phyloP scores from a whole-genome alignment of 306 rosid species.

The Quercus glauca region DNA sequence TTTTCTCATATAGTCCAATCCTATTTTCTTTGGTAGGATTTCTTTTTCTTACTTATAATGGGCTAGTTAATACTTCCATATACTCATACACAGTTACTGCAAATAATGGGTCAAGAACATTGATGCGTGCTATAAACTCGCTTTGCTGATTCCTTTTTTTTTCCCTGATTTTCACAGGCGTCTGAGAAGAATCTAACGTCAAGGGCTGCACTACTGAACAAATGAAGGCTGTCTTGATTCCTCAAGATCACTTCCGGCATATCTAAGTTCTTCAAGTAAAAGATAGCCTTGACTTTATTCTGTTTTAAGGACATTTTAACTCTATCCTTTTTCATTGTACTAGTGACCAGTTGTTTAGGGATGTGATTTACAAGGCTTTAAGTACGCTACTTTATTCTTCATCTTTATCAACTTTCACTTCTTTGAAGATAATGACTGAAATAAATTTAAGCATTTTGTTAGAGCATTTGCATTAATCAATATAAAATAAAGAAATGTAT shows the following conservation, averaged over 20 bases:
- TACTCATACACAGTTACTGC: too few species aligned
- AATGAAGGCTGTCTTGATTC: conserved; percentile 38
- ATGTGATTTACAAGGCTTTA: conserved; percentile 30
- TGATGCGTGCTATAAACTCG: background rate
- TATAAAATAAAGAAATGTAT: too few species aligned
- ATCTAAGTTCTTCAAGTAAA: conserved; percentile 33
- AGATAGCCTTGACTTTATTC: conserved; percentile 30
- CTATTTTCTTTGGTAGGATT: background rate
- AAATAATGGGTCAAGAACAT: too few species aligned
- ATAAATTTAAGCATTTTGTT: conserved; percentile 3
- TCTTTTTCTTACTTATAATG: background rate
- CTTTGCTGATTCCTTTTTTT: background rate
- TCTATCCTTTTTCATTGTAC: conserved; percentile 24
- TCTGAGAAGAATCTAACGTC: conserved; percentile 70
- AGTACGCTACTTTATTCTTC: conserved; percentile 26
- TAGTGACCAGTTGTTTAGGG: conserved; percentile 27
- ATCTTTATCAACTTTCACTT: conserved; percentile 13
- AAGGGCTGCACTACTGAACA: conserved; percentile 67
- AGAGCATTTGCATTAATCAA: too few species aligned
- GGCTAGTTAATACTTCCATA: too few species aligned
- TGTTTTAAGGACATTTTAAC: conserved; percentile 35
- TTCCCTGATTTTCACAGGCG: conserved; percentile 37
- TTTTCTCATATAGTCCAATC: background rate
- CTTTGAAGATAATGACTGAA: conserved; percentile 5
- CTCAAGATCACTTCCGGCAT: conserved; percentile 20